Base-by-base conservation (phyloP, 1,284 basidiomycete species). In the Cronartium ribicola region DNA sequence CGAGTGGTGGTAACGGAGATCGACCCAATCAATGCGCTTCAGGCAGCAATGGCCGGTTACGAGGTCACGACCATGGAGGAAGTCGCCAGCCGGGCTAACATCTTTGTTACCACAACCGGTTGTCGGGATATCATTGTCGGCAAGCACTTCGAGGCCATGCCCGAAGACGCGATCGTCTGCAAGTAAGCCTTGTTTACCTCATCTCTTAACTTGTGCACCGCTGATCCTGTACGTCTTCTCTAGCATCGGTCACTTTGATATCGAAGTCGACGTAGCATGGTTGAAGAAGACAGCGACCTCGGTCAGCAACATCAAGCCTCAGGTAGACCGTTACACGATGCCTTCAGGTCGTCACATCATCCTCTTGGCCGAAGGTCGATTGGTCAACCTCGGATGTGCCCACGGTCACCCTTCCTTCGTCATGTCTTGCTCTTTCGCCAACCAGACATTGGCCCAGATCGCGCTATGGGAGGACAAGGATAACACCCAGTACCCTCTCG, bases 401-500 rank as follows among this genome's bases (percentile, higher is more conserved):
- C 82, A 82, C 51, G 83, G 83, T 75, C 83, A 83, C 80, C 82
- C 81, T n/a, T 82, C 82, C 63, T 92, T 92, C 84, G 95, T 99
- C 85, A 98, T 99, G 96, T 97, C 94, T 48, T 97, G 94, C 86
- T 98, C 96, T 72, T 99, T 99, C 87, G 85, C 92, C 83, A 98
- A 98, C 88, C 95, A 99, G 85, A 92, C 94, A 76, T 87, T 98
- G 78, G 95, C 95, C 66, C 95, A 98, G 85, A 98, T 99, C 80
- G 95, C 93, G 39, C 89, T 98, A 82, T 99, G 94, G 94, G 94
- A 90, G 75, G 91, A 90, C 79, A 89, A 89, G 55, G 86, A 88
- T 81, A 87, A 89, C 82, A 79, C 79, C 76, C 80, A 83, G 76
- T 98, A 97, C 89, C 89, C 90, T 75, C 87, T 96, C 79, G 93